A percentile compares a stretch with the other conserved stretches of the same genome.
Evolutionary conservation across 495 filamentous ascomycete genomes (phyloP).

Genomic region (Xylaria acuta): DNA sequence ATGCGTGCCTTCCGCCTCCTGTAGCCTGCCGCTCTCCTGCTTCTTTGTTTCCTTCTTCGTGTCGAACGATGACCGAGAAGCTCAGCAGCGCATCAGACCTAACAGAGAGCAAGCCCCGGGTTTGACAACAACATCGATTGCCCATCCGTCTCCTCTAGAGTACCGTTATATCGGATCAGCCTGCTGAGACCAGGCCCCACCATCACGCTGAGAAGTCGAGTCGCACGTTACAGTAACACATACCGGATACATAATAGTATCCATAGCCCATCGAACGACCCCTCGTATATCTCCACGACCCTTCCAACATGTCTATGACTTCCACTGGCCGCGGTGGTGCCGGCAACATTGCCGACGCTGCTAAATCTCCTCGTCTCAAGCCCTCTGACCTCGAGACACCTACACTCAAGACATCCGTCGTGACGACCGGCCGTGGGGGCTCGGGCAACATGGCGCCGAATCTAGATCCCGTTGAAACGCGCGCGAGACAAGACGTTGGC

Average conservation of each 20-base stretch:
- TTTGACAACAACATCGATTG: neutral
- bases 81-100: neutral
- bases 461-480: conserved; percentile 71
- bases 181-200: neutral
- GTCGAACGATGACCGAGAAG: neutral
- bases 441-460: conserved; percentile 76
- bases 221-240: neutral
- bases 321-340: conserved; percentile 62
- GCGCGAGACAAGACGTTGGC: conserved; percentile 81
- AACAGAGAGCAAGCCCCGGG: neutral
- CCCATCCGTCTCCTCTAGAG: neutral
- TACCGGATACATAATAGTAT: neutral
- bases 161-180: neutral
- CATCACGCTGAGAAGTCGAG: neutral
- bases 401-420: conserved; percentile 78
- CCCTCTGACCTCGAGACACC: conserved; percentile 77
- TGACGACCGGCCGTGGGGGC: conserved; percentile 75
- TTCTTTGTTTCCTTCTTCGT: neutral
- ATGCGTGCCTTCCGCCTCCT: neutral
- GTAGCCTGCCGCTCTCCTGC: conserved; percentile 1
- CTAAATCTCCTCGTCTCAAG: conserved; percentile 53
- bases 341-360: conserved; percentile 76
- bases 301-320: conserved; percentile 34
- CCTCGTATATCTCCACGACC: neutral
- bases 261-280: neutral